Conservation (phyloP, 2,329 filamentous ascomycete species). For the Phyllosticta citribraziliensis region DNA sequence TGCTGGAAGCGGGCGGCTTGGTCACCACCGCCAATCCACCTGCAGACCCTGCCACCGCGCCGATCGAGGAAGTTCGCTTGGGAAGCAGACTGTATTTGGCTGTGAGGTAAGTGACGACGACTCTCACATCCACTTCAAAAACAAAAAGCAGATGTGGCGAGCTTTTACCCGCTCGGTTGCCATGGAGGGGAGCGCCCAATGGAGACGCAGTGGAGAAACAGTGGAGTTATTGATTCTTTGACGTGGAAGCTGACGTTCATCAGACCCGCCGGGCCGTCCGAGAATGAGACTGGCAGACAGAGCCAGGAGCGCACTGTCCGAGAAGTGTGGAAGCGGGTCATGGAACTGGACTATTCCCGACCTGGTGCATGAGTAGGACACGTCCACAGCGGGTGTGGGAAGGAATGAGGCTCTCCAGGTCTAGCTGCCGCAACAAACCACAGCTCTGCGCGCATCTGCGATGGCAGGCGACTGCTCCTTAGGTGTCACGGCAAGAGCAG, state of each 20-base stretch:
- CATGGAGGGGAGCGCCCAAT: not conserved
- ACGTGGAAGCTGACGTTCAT: not conserved
- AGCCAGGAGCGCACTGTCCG: slow-evolving; percentile 60
- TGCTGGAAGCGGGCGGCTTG: slow-evolving; percentile 64
- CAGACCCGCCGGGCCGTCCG: slow-evolving; percentile 54
- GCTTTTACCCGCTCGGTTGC: not conserved
- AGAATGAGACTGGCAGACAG: slow-evolving; percentile 53
- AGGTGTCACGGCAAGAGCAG: no score
- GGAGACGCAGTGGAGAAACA: not conserved
- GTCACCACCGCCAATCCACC: slow-evolving; percentile 67
- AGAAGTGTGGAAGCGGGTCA: slow-evolving; percentile 63
- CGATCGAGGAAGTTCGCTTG: slow-evolving; percentile 50
- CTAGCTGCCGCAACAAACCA: no score
- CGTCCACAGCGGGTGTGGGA: no score
- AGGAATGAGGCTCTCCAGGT: no score
- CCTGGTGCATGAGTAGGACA: slow-evolving; percentile 45
- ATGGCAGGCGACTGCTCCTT: no score
- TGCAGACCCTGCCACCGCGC: slow-evolving; percentile 42
- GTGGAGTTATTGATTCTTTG: not conserved
- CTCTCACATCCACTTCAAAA: not conserved
- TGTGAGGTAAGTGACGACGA: slow-evolving; percentile 43
- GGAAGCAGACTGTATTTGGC: slow-evolving; percentile 64
- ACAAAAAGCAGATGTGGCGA: not conserved
- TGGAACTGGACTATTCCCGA: slow-evolving; percentile 54
- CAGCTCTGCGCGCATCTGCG: no score